These are phyloP conservation scores for Aureoboletus auriporus DNA, from an alignment of 768 basidiomycete species.

Conservation along the genomic window DNA sequence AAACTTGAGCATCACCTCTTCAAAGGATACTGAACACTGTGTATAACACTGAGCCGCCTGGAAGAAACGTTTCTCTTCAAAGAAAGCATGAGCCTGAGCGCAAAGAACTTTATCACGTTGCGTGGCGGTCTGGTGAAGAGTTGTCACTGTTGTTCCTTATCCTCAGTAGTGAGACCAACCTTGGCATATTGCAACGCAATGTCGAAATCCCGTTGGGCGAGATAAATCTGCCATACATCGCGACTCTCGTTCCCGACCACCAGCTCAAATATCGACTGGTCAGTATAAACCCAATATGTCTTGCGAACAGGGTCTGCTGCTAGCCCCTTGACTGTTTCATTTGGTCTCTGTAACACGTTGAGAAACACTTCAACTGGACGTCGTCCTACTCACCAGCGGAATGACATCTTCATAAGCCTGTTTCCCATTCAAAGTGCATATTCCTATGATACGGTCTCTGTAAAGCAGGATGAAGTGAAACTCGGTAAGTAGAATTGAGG, in stretches of 20 bases:
- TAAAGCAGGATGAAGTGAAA: conserved; percentile 91
- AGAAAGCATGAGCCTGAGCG: conserved; percentile 77
- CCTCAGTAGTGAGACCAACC: conserved; percentile 37
- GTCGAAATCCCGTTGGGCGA: conserved; percentile 76
- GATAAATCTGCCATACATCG: conserved; percentile 91
- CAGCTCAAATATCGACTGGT: conserved; percentile 85
- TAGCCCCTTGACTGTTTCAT: conserved; percentile 69
- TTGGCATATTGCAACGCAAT: conserved; percentile 77
- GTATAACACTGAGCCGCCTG: conserved; percentile 92
- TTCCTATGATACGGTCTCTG: conserved; percentile 67
- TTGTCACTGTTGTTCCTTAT: conserved; percentile 1
- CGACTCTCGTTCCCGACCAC: conserved; percentile 84
- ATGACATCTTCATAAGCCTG: conserved; percentile 80
- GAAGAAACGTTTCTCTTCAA: conserved; percentile 77
- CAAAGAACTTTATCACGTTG: conserved; percentile 84
- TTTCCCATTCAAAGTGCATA: conserved; percentile 78
- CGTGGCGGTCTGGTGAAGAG: conserved; percentile 60
- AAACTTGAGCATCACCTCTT: conserved; percentile 89
- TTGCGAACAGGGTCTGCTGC: conserved; percentile 81
- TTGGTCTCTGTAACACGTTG: conserved; percentile 54
- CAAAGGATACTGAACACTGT: conserved; percentile 82
- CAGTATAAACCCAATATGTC: conserved; percentile 94
- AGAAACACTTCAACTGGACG: background rate
- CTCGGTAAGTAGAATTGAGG: conserved; percentile 81
- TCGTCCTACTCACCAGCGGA: conserved; percentile 57